phyloP scores from a whole-genome alignment of 495 filamentous ascomycete species.

The Trichoderma orchidacearum region DNA sequence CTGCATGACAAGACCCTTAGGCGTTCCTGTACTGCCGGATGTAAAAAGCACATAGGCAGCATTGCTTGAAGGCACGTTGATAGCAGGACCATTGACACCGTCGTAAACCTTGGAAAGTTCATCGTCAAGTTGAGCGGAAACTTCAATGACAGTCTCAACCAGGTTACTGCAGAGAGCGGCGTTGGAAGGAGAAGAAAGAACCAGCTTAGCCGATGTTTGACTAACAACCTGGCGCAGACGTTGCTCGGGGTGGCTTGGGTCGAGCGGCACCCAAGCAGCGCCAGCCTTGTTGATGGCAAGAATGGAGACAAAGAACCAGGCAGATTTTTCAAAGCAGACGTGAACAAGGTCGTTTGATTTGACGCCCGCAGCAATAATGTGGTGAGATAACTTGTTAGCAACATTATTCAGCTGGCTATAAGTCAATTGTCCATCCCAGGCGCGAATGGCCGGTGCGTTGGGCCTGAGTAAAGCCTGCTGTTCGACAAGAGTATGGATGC shows the following conservation, averaged over 20 bases:
- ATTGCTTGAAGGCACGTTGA: not conserved
- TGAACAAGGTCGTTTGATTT: constrained; percentile 34
- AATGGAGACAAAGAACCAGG: constrained; percentile 29
- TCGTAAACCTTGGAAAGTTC: not conserved
- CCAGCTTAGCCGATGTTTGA: not conserved
- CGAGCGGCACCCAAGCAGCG: constrained; percentile 10
- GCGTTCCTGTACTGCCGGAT: not conserved
- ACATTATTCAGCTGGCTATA: constrained; percentile 33
- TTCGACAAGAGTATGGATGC: constrained; percentile 13
- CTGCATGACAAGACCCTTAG: not conserved
- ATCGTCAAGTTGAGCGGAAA: constrained; percentile 26
- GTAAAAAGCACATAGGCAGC: constrained; percentile 1
- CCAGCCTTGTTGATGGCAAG: constrained; percentile 16
- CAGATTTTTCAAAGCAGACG: constrained; percentile 29
- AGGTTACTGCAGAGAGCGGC: constrained; percentile 27
- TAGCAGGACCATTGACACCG: not conserved
- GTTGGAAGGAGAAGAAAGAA: constrained; percentile 2
- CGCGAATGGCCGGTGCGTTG: constrained; percentile 10
- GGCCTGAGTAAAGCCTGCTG: constrained; percentile 7
- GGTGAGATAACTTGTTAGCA: constrained; percentile 26
- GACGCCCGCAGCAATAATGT: constrained; percentile 20
- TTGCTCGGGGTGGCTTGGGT: constrained; percentile 36
- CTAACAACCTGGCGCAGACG: constrained; percentile 19
- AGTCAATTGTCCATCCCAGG: constrained; percentile 43
- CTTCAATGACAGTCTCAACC: constrained; percentile 33